These are phyloP conservation scores for Chaetomium strumarium DNA, from an alignment of 2,329 filamentous ascomycete genomes.

Conservation along the genomic window DNA sequence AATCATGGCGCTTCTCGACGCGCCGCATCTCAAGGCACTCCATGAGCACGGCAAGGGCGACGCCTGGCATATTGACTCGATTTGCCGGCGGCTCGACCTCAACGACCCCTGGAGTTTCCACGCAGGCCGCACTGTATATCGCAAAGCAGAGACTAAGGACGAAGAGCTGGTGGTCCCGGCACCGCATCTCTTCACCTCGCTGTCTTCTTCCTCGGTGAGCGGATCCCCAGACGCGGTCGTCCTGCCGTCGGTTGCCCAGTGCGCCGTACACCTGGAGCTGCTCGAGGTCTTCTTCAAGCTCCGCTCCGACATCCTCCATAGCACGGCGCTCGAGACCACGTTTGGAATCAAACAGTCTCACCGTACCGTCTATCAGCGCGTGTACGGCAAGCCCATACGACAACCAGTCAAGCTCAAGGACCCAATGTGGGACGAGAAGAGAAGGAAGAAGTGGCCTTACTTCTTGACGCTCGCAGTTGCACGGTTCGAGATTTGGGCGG, in stretches of 20 bases:
- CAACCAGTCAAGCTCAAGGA: constrained; percentile 5
- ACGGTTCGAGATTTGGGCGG: constrained; percentile 5
- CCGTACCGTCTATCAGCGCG: not conserved
- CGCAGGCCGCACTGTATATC: too few species aligned
- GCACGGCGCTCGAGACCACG: constrained; percentile 2
- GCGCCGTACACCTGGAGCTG: constrained; percentile 14
- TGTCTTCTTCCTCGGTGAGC: too few species aligned
- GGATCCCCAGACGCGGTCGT: too few species aligned
- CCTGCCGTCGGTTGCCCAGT: constrained; percentile 7
- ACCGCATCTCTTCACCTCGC: too few species aligned
- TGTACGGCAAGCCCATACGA: not conserved
- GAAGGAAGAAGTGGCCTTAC: constrained; percentile 9
- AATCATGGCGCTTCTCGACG: too few species aligned
- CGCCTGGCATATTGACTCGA: too few species aligned
- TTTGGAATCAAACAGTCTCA: constrained; percentile 2
- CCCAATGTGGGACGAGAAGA: not conserved
- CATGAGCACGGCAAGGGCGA: too few species aligned
- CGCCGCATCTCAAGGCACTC: too few species aligned
- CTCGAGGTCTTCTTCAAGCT: constrained; percentile 11
- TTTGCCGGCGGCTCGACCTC: too few species aligned
- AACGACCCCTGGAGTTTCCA: too few species aligned
- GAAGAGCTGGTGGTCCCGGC: too few species aligned
- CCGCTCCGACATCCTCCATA: constrained; percentile 6
- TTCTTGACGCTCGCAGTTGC: constrained; percentile 11
- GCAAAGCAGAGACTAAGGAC: too few species aligned